Percentiles rank a stretch among this genome's conserved stretches.
Evolutionary conservation across 139 green algal genomes (phyloP).

Genomic region (Nannochloris sp.): DNA sequence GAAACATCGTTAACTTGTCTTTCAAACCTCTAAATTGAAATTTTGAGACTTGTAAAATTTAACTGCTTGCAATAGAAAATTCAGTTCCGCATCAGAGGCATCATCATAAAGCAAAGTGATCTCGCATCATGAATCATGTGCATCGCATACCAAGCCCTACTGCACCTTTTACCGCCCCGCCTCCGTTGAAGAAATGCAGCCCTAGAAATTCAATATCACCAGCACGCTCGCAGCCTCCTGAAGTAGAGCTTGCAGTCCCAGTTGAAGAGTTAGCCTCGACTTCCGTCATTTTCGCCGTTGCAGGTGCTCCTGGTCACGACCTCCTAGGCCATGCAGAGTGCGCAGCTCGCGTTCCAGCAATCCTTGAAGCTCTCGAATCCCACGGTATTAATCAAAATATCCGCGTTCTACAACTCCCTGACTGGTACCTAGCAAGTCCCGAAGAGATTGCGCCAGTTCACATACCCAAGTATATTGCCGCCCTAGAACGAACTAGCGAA

Average conservation of each 20-base stretch:
- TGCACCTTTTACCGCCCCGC: no score
- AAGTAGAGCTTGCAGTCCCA: no score
- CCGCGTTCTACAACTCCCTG: constrained; percentile 15
- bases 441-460: constrained; percentile 46
- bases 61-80: no score
- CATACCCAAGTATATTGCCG: constrained; percentile 32
- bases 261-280: background rate
- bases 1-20: no score
- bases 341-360: constrained; percentile 38
- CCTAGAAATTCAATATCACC: no score
- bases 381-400: constrained; percentile 4
- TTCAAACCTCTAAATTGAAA: no score
- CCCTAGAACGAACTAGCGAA: constrained; percentile 20
- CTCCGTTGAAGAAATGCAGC: no score
- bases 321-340: constrained; percentile 50
- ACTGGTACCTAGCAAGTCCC: constrained; percentile 7
- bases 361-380: constrained; percentile 29
- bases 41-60: no score
- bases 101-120: no score
- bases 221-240: no score
- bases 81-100: no score
- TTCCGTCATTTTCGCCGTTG: constrained; percentile 13
- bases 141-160: background rate
- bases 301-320: constrained; percentile 22
- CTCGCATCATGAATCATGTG: no score